Evolutionary conservation across 179 eudicot genomes (phyloP).

Genomic region (Spergularia azorica): DNA sequence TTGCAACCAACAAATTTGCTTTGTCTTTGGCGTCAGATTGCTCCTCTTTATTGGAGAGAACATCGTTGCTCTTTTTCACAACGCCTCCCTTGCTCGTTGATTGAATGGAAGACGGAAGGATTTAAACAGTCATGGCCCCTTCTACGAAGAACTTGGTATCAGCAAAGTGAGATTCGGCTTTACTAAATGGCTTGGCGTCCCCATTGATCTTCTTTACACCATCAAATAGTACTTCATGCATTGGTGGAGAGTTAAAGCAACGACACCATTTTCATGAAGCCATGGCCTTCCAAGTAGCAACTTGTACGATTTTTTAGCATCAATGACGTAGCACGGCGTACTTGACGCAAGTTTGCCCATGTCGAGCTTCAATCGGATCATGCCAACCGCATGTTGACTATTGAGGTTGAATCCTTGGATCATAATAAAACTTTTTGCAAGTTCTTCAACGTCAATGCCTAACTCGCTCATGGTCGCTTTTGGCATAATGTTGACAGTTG

Average conservation of each 20-base stretch:
- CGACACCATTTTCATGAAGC: slow-evolving; percentile 1
- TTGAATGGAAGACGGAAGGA: too few relatives aligned
- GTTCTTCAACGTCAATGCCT: neutral
- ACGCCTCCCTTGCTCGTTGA: too few relatives aligned
- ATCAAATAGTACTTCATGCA: neutral
- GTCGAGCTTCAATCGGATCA: neutral
- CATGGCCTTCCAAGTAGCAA: slow-evolving; percentile 4
- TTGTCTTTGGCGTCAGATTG: too few relatives aligned
- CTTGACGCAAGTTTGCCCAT: neutral
- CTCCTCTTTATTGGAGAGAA: too few relatives aligned
- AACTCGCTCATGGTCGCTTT: neutral
- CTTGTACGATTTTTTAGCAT: neutral
- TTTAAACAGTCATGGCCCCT: too few relatives aligned
- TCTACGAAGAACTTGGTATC: neutral
- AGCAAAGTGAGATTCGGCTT: neutral
- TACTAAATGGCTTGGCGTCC: neutral
- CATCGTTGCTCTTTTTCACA: too few relatives aligned
- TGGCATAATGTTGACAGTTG: slow-evolving; percentile 3
- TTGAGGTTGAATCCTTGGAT: neutral
- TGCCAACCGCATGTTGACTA: neutral
- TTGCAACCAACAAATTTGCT: too few relatives aligned
- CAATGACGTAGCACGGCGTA: neutral
- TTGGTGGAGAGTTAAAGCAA: slow-evolving; percentile 7
- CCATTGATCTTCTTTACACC: neutral
- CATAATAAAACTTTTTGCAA: neutral